Base-by-base conservation (phyloP, 2,329 filamentous ascomycete genomes). In the Alternaria dauci region DNA sequence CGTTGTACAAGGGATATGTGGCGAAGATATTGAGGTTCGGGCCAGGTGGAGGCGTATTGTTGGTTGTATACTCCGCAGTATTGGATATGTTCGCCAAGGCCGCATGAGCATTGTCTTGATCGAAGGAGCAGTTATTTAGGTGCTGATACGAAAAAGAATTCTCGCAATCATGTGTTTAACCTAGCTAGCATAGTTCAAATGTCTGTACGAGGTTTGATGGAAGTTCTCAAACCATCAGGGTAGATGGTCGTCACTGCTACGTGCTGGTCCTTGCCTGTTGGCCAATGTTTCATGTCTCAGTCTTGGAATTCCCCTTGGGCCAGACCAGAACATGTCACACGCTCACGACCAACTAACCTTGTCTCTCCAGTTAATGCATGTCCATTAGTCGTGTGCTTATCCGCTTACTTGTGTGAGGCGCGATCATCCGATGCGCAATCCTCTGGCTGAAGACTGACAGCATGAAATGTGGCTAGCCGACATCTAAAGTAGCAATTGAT, bases 11-110 rank as follows among this genome's bases (percentile, higher is more conserved):
- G 52, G 71, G 72, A 5, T 75, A 75, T 56, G 48, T 74, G 38
- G 71, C 71, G 2, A 74, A 75, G 57, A 73, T 74, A 20, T 56
- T 74, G 38, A 70, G 71, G 46, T 74, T 75, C 62, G 71, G 73
- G 4, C 71, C 71, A 12, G 71, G 71, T 6, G 73, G 71, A 38
- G 71, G 73, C 4, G 70, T 75, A 28, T 60, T 75, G 53, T 41
- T 75, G 51, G 68, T 74, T 9, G 71, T 75, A 3, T 74, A 75
- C 56, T 71, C 69, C 8, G 70, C 71, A 5, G 71, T 73, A 16
- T 28, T 69, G 57, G 69, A 74, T 28, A 52, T 69, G 53, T 55
- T 71, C 30, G 62, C 32, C 26, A 69, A 59, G 47, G 58, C 68
- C 4, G 60, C 58, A n/a, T 72, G 38, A 61, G 42, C 16, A 8